These are phyloP conservation scores for Apophysomyces variabilis DNA, from an alignment of 371 early-diverging fungal species.

Conservation along the genomic window DNA sequence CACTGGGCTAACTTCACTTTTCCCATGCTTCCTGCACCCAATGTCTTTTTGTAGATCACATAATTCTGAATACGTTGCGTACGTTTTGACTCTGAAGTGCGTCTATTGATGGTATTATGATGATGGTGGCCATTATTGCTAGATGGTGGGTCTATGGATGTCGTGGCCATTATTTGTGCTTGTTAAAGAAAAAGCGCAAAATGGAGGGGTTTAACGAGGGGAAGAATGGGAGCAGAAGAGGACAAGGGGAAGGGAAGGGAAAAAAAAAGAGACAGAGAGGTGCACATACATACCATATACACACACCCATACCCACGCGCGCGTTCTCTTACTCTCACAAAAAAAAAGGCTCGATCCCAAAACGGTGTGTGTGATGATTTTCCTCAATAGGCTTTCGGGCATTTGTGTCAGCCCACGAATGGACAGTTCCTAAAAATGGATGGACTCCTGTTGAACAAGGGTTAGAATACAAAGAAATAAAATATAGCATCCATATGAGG, in stretches of 20 bases:
- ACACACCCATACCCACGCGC: not conserved
- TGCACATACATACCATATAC: not conserved
- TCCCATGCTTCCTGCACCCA: slow-evolving; percentile 98
- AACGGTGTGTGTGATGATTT: too few relatives aligned
- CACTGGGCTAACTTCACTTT: slow-evolving; percentile 93
- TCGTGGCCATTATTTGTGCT: too few relatives aligned
- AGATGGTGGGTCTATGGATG: not conserved
- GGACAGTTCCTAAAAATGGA: not conserved
- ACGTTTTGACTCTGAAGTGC: slow-evolving; percentile 42
- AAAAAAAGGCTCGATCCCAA: too few relatives aligned
- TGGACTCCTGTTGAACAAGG: not conserved
- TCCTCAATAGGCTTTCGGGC: too few relatives aligned
- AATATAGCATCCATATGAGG: not conserved
- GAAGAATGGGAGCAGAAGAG: too few relatives aligned
- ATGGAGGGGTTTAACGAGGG: too few relatives aligned
- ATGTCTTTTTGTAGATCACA: slow-evolving; percentile 70
- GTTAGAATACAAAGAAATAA: not conserved
- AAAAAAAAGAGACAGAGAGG: not conserved
- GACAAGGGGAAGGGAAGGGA: slow-evolving; percentile 2
- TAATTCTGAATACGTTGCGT: slow-evolving; percentile 46
- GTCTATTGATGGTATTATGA: slow-evolving; percentile 25
- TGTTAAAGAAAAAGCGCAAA: too few relatives aligned
- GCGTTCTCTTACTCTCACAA: not conserved
- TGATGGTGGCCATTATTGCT: slow-evolving; percentile 24
- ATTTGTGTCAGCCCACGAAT: too few relatives aligned